phyloP scores from a whole-genome alignment of 169 alveolate genomes.

The Plasmodium gonderi region DNA sequence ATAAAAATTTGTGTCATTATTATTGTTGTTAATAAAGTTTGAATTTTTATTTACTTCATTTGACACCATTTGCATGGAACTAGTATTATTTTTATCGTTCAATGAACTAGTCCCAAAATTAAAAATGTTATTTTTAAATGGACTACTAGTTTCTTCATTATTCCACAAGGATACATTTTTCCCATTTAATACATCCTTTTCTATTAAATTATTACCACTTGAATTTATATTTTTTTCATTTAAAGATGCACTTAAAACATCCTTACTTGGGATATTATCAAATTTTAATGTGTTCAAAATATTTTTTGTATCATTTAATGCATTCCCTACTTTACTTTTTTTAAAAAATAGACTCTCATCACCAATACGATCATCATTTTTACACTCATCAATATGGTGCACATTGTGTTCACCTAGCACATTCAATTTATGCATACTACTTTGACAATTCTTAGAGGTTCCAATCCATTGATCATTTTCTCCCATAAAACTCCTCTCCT shows the following conservation, averaged over 20 bases:
- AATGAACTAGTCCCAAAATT: neutral
- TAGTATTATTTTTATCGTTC: neutral
- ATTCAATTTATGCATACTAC: neutral
- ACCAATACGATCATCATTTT: neutral
- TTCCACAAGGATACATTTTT: neutral
- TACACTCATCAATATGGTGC: neutral
- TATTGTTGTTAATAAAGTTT: neutral
- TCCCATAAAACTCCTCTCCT: neutral
- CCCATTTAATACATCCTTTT: neutral
- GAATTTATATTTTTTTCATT: neutral
- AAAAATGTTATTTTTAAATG: too few relatives aligned
- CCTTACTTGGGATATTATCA: constrained; percentile 45
- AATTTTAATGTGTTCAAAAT: constrained; percentile 32
- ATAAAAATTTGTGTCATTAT: neutral
- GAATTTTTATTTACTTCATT: too few relatives aligned
- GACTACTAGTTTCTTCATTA: neutral
- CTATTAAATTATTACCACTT: neutral
- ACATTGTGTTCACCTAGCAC: neutral
- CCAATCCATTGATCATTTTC: constrained; percentile 5
- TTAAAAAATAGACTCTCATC: constrained; percentile 44
- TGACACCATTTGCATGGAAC: neutral
- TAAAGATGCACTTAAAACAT: constrained; percentile 9
- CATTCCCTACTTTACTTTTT: constrained; percentile 50
- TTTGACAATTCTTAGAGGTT: too few relatives aligned
- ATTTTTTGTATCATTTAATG: constrained; percentile 43